These are phyloP conservation scores for Pseudevernia furfuracea DNA, from an alignment of 495 filamentous ascomycete genomes.

Conservation along the genomic window DNA sequence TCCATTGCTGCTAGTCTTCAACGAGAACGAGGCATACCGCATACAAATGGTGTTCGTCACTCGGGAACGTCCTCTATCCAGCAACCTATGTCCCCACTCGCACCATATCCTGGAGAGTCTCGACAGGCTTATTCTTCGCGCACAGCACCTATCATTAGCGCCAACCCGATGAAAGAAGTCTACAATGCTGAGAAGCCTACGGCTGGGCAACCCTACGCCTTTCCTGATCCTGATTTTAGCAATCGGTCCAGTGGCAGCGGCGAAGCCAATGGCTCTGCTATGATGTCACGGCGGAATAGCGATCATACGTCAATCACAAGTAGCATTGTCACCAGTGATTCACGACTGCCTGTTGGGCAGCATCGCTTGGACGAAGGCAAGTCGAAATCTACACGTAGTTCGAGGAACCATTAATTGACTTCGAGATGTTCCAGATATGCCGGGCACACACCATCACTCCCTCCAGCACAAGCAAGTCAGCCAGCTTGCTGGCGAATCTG, in stretches of 20 bases:
- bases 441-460: slow-evolving; percentile 58
- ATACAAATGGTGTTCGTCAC: slow-evolving; percentile 52
- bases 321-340: slow-evolving; percentile 64
- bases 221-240: slow-evolving; percentile 64
- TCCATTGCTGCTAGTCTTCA: slow-evolving; percentile 62
- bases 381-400: not conserved
- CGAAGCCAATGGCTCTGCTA: slow-evolving; percentile 30
- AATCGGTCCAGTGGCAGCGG: slow-evolving; percentile 48
- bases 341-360: slow-evolving; percentile 62
- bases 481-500: slow-evolving; percentile 56
- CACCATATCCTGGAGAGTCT: slow-evolving; percentile 45
- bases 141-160: slow-evolving; percentile 68
- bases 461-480: slow-evolving; percentile 67
- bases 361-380: slow-evolving; percentile 53
- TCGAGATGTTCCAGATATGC: slow-evolving; percentile 20
- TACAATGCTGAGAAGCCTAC: slow-evolving; percentile 74
- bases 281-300: slow-evolving; percentile 60
- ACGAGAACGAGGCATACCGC: slow-evolving; percentile 44
- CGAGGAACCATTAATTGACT: not conserved
- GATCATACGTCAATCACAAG: slow-evolving; percentile 65
- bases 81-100: slow-evolving; percentile 42
- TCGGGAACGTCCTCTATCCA: slow-evolving; percentile 37
- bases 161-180: slow-evolving; percentile 67
- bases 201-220: slow-evolving; percentile 75
- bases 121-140: slow-evolving; percentile 46